These are phyloP conservation scores for Lepidium africanum DNA, from an alignment of 345 rosid genomes.

Conservation along the genomic window DNA sequence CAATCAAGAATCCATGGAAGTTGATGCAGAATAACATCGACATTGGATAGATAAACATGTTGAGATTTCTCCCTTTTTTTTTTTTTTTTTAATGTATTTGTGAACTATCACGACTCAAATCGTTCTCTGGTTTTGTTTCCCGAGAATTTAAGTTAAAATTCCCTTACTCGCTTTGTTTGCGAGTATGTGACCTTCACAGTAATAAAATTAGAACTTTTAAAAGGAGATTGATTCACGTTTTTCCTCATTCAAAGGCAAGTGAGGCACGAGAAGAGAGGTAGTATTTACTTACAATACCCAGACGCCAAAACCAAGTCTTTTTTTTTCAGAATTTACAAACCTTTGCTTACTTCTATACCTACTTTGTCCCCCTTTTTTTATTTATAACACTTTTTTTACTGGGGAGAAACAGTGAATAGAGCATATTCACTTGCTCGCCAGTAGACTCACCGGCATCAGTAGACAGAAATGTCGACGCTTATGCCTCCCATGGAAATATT, in stretches of 20 bases:
- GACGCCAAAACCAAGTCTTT: conserved; percentile 25
- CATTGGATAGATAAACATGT: neutral
- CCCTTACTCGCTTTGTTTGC: neutral
- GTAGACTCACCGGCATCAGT: conserved; percentile 29
- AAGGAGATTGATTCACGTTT: neutral
- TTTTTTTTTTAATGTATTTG: neutral
- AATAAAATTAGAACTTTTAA: neutral
- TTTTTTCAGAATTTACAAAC: conserved; percentile 20
- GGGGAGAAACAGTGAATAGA: conserved; percentile 12
- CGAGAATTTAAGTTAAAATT: neutral
- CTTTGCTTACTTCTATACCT: conserved; percentile 22
- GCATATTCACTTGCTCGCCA: conserved; percentile 18
- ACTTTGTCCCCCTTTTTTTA: conserved; percentile 5
- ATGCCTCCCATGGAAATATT: conserved; percentile 47
- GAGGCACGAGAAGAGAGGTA: neutral
- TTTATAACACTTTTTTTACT: conserved; percentile 13
- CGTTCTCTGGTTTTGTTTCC: neutral
- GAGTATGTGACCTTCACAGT: neutral
- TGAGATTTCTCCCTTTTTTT: neutral
- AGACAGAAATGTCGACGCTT: conserved; percentile 76
- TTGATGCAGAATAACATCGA: neutral
- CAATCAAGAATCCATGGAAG: neutral
- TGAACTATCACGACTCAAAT: neutral
- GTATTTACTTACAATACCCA: conserved; percentile 25
- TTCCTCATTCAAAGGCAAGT: conserved; percentile 2